A percentile compares a stretch with the other conserved stretches of the same genome.
Evolutionary conservation across 805 yeast species (phyloP).

Genomic region (Cyberlindnera euphorbiiphila): DNA sequence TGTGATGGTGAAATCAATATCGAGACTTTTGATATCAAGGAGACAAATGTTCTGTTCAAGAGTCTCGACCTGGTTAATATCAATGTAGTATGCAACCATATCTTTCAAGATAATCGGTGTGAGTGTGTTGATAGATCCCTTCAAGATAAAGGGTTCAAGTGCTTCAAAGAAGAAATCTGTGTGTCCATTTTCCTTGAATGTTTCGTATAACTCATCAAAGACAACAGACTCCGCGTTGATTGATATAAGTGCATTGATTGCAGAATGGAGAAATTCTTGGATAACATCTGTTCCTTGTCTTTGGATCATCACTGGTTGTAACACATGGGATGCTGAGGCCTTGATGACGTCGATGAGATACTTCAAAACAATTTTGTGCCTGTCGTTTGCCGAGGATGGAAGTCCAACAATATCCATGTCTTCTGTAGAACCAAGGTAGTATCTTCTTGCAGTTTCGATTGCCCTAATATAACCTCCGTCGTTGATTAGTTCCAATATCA

Average conservation of each 20-base stretch:
- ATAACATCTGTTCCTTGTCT: conserved; percentile 25
- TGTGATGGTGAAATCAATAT: conserved; percentile 69
- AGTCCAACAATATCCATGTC: conserved; percentile 51
- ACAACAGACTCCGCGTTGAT: conserved; percentile 34
- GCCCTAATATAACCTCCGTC: conserved; percentile 51
- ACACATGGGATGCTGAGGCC: conserved; percentile 28
- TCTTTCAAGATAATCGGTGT: conserved; percentile 64
- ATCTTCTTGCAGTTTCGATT: conserved; percentile 48
- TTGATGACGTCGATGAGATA: conserved; percentile 54
- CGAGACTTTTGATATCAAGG: conserved; percentile 63
- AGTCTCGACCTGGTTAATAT: conserved; percentile 37
- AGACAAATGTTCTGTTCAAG: conserved; percentile 69
- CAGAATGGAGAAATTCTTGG: conserved; percentile 32
- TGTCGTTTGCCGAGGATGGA: conserved; percentile 40
- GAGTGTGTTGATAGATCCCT: conserved; percentile 41
- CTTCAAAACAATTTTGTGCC: conserved; percentile 48
- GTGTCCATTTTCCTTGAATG: conserved; percentile 30
- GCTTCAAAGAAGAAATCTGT: conserved; percentile 44
- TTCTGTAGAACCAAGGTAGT: conserved; percentile 44
- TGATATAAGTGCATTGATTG: conserved; percentile 40
- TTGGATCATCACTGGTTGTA: conserved; percentile 12
- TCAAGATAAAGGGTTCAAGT: conserved; percentile 49
- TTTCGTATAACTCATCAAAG: conserved; percentile 44
- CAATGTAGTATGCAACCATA: conserved; percentile 51
- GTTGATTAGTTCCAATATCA: conserved; percentile 53